Conservation (phyloP, 179 eudicot genomes). For the Pouteria campechiana region DNA sequence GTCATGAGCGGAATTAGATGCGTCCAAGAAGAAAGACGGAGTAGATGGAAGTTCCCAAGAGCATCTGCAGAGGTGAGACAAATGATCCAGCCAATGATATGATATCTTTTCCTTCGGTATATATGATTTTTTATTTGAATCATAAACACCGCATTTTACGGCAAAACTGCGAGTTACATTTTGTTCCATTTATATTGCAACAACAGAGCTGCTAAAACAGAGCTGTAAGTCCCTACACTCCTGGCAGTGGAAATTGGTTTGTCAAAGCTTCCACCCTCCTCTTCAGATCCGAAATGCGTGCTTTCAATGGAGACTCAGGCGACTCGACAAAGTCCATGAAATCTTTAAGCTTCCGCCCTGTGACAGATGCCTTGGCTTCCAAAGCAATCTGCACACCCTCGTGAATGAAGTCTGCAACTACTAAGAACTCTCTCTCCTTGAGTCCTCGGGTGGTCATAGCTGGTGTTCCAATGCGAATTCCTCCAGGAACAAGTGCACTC, state of each 20-base stretch:
- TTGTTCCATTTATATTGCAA: too few species aligned
- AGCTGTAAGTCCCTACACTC: constrained; percentile 14
- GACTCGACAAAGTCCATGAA: constrained; percentile 52
- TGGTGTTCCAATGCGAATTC: constrained; percentile 80
- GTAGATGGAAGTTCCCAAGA: too few species aligned
- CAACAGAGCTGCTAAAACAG: too few species aligned
- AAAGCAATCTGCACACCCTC: constrained; percentile 65
- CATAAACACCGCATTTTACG: too few species aligned
- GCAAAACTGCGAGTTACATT: too few species aligned
- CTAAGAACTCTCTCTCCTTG: constrained; percentile 49
- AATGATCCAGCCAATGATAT: too few species aligned
- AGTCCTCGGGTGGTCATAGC: constrained; percentile 89
- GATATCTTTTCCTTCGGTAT: too few species aligned
- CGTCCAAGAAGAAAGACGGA: too few species aligned
- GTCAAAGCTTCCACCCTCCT: constrained; percentile 61
- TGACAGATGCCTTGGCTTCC: constrained; percentile 43
- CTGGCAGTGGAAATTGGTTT: constrained; percentile 72
- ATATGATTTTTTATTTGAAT: too few species aligned
- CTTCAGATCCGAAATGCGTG: constrained; percentile 39
- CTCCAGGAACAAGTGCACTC: constrained; percentile 79
- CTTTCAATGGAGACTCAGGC: constrained; percentile 43
- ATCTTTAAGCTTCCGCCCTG: constrained; percentile 69
- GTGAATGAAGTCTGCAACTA: constrained; percentile 61
- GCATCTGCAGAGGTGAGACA: too few species aligned
- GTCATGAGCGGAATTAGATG: too few species aligned